phyloP scores from a whole-genome alignment of 768 basidiomycete species.

The Hypholoma fasciculare region DNA sequence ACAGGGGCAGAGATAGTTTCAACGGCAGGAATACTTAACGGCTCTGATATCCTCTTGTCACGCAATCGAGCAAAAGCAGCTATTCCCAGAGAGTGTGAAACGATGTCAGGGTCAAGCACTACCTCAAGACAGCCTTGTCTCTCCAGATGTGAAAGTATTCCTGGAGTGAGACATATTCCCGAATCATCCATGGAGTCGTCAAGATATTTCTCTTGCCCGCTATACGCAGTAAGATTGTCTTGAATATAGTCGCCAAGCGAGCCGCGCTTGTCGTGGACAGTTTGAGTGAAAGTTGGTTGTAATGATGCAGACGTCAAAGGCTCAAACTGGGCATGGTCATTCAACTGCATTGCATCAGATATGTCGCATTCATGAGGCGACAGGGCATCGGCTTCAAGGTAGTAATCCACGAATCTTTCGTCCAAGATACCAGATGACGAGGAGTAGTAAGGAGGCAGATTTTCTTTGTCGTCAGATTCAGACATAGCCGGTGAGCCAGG shows the following conservation, averaged over 20 bases:
- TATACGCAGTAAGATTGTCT: too few relatives aligned
- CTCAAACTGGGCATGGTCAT: neutral
- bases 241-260: too few relatives aligned
- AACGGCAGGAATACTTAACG: neutral
- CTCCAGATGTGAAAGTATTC: neutral
- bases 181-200: neutral
- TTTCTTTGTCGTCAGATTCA: constrained; percentile 19
- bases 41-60: constrained; percentile 31
- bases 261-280: too few relatives aligned
- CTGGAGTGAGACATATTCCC: neutral
- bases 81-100: constrained; percentile 31
- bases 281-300: neutral
- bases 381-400: neutral
- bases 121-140: neutral
- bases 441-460: constrained; percentile 13
- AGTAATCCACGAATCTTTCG: neutral
- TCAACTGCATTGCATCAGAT: neutral
- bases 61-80: constrained; percentile 41
- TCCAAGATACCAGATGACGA: constrained; percentile 7
- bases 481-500: neutral
- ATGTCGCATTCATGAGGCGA: neutral
- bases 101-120: constrained; percentile 18
- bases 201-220: too few relatives aligned
- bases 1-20: constrained; percentile 5
- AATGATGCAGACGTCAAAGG: neutral